Conservation (phyloP, 2,329 filamentous ascomycete genomes). For the Epichloe scottii region DNA sequence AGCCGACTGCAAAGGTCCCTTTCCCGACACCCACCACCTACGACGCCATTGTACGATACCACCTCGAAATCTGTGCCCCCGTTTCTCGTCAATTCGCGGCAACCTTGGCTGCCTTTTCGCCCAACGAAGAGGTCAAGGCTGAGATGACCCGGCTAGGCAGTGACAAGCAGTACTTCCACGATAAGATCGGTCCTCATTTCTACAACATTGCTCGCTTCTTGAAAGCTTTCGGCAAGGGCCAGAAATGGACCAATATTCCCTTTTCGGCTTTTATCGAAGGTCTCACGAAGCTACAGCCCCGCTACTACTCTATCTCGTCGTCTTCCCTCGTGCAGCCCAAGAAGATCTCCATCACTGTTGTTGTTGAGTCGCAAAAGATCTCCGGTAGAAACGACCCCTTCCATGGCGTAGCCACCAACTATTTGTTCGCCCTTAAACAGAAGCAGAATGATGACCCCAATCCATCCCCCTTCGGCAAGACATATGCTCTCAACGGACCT, state of each 20-base stretch:
- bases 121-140: conserved; percentile 69
- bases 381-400: conserved; percentile 69
- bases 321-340: conserved; percentile 89
- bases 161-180: conserved; percentile 92
- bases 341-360: conserved; percentile 88
- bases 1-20: conserved; percentile 91
- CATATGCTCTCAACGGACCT: conserved; percentile 77
- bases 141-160: conserved; percentile 81
- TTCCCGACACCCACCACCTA: conserved; percentile 97
- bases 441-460: conserved; percentile 84
- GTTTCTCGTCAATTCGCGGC: conserved; percentile 93
- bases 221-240: conserved; percentile 55
- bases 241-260: conserved; percentile 73
- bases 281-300: conserved; percentile 86
- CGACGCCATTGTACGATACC: conserved; percentile 84
- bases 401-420: conserved; percentile 94
- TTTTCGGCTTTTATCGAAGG: conserved; percentile 94
- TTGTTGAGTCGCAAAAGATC: conserved; percentile 74
- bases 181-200: conserved; percentile 67
- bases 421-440: conserved; percentile 85
- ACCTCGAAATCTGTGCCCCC: conserved; percentile 91
- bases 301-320: conserved; percentile 98
- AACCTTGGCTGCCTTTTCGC: conserved; percentile 77
- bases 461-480: conserved; percentile 71
- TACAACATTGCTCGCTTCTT: conserved; percentile 86